Conservation (phyloP, 495 filamentous ascomycete genomes). For the Aspergillus steynii region DNA sequence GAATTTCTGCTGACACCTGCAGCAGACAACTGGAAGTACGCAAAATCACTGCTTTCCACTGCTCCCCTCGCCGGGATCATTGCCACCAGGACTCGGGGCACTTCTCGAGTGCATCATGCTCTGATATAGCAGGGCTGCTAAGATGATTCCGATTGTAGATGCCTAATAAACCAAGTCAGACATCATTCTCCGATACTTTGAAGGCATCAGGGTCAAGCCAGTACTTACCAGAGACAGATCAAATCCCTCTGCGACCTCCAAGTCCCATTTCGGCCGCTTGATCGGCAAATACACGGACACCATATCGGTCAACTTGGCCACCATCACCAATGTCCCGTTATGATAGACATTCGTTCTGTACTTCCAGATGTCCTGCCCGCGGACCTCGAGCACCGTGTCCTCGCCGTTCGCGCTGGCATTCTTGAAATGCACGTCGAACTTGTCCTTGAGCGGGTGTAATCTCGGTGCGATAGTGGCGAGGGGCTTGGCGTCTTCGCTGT, state of each 20-base stretch:
- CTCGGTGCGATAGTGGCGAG: conserved; percentile 19
- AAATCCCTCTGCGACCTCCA: conserved; percentile 17
- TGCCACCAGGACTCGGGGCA: background rate
- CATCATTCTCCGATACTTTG: background rate
- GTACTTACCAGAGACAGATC: conserved; percentile 18
- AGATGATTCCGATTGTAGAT: background rate
- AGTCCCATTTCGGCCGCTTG: conserved; percentile 15
- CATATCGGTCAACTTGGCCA: conserved; percentile 10
- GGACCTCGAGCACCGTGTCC: conserved; percentile 16
- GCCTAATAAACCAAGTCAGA: background rate
- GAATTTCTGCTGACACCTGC: too few species aligned
- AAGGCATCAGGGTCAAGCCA: background rate
- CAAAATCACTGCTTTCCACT: background rate
- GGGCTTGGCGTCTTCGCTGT: background rate
- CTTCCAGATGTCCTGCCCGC: conserved; percentile 23
- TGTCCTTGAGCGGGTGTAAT: conserved; percentile 19
- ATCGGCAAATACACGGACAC: conserved; percentile 15
- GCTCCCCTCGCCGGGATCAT: background rate
- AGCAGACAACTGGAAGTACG: too few species aligned
- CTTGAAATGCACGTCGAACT: conserved; percentile 20
- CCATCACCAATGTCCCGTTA: conserved; percentile 16
- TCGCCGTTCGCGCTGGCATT: conserved; percentile 16
- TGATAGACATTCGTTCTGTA: conserved; percentile 17
- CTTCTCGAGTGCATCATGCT: background rate
- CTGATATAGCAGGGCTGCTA: background rate